Conservation (phyloP, 768 basidiomycete genomes). For the Ramaria sp. region DNA sequence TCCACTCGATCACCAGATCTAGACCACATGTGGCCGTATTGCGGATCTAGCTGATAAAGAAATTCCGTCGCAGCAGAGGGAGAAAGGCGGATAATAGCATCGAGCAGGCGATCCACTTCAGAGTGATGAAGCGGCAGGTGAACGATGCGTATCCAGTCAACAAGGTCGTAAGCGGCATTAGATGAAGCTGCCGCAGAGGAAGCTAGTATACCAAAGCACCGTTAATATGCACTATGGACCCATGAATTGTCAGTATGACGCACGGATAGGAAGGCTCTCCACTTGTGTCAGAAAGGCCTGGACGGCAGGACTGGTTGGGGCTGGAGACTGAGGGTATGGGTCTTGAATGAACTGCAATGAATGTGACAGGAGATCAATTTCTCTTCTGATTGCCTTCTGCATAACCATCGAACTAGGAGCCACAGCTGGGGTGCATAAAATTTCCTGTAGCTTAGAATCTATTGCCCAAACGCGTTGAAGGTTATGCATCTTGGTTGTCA, state of each 20-base stretch:
- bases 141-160: slow-evolving; percentile 53
- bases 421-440: slow-evolving; percentile 20
- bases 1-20: slow-evolving; percentile 20
- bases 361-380: slow-evolving; percentile 30
- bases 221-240: neutral
- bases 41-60: slow-evolving; percentile 33
- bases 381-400: slow-evolving; percentile 29
- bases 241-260: slow-evolving; percentile 16
- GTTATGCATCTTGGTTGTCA: slow-evolving; percentile 44
- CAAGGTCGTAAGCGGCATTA: slow-evolving; percentile 39
- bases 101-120: slow-evolving; percentile 31
- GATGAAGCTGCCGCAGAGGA: neutral
- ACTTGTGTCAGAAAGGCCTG: slow-evolving; percentile 34
- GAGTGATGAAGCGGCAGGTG: slow-evolving; percentile 22
- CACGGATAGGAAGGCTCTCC: slow-evolving; percentile 36
- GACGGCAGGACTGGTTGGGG: slow-evolving; percentile 19
- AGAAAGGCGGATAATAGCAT: slow-evolving; percentile 30
- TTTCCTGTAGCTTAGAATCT: slow-evolving; percentile 26
- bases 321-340: slow-evolving; percentile 1
- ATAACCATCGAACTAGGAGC: slow-evolving; percentile 23
- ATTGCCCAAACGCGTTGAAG: slow-evolving; percentile 26
- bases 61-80: slow-evolving; percentile 32
- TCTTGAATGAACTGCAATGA: slow-evolving; percentile 24
- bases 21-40: slow-evolving; percentile 31
- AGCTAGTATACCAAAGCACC: neutral